Evolutionary conservation across 805 yeast species (phyloP).

Genomic region (Wilhelminamyces savonicus): DNA sequence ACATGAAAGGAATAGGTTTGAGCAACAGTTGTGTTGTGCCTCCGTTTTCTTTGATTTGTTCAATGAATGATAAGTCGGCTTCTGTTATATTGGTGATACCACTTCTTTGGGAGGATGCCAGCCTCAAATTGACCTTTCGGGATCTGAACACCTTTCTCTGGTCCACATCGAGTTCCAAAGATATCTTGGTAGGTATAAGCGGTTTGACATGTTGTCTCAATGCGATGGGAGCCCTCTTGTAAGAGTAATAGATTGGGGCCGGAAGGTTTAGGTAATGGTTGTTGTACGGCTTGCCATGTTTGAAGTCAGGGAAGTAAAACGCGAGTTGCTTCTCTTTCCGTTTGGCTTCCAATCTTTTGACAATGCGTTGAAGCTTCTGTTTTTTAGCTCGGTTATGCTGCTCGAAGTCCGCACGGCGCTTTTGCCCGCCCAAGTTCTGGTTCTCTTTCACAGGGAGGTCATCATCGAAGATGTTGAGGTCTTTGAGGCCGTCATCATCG

Average conservation of each 20-base stretch:
- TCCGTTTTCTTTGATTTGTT: constrained; percentile 15
- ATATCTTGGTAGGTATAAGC: constrained; percentile 51
- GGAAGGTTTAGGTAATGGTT: constrained; percentile 66
- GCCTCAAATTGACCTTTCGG: constrained; percentile 3
- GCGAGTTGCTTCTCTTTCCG: constrained; percentile 25
- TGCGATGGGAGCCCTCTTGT: constrained; percentile 45
- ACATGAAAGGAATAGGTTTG: constrained; percentile 25
- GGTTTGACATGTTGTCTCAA: constrained; percentile 28
- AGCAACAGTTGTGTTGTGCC: constrained; percentile 9
- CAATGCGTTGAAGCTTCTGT: constrained; percentile 20
- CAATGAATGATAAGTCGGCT: constrained; percentile 25
- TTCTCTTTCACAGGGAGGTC: constrained; percentile 7
- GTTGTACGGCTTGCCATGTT: constrained; percentile 47
- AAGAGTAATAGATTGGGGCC: constrained; percentile 46
- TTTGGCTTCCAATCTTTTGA: constrained; percentile 23
- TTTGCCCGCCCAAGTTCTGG: too few species aligned
- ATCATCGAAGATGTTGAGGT: constrained; percentile 1
- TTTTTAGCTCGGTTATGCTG: constrained; percentile 11
- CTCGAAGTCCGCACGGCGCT: too few species aligned
- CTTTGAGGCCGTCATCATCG: constrained; percentile 22
- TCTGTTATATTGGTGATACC: constrained; percentile 19
- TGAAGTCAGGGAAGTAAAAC: constrained; percentile 59
- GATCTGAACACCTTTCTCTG: constrained; percentile 47
- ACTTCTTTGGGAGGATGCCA: background rate
- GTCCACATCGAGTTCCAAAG: constrained; percentile 60